Evolutionary conservation across 169 alveolate genomes (phyloP), one percentile per base, ranked within the genome.

Genomic region (Babesia bovis): DNA sequence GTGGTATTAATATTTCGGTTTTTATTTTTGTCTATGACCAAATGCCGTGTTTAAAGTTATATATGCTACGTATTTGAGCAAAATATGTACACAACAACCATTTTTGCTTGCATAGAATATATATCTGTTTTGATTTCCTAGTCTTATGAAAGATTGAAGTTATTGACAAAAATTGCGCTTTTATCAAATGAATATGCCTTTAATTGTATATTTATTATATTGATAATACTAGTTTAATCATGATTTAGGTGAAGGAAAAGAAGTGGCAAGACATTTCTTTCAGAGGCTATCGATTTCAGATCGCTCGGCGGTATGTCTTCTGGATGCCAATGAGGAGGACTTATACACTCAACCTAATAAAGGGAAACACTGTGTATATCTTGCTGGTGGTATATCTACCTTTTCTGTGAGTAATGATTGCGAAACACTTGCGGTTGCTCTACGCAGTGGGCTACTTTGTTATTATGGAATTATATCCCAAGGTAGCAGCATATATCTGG

Each of bases 251-350:
- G 85, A 66, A 44, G 61, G 71, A 9, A 69, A 47, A 57, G 75
- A 67, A 2, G 76, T 55, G n/a, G 71, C 70, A 15, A 32, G 66
- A 21, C 74, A 71, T 21, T 59, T 44, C 66, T 59, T 56, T 32
- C 58, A 38, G n/a, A 23, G 58, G 70, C 45, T 49, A 19, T 53
- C 75, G 25, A 50, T 26, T 0, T 45, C 59, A 1, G 61, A 59
- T 35, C 69, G 70, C 45, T 25, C 57, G 21, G 83, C 73, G 23
- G 59, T 78, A 21, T 78, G 87, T 30, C 38, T 78, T 36, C 56
- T 78, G 40, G 83, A 78, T 36, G 68, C 87, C 1, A 68, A 78
- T 32, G 87, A 78, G 35, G 87, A 78, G 28, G 71, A 78, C 41
- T 55, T 78, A 12, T 78, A 78, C 67, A 70, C 55, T 36, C 77